Percentiles rank a stretch among this genome's conserved stretches.
phyloP scores from a whole-genome alignment of 2,329 filamentous ascomycete genomes.

The Albophoma yamanashiensis region DNA sequence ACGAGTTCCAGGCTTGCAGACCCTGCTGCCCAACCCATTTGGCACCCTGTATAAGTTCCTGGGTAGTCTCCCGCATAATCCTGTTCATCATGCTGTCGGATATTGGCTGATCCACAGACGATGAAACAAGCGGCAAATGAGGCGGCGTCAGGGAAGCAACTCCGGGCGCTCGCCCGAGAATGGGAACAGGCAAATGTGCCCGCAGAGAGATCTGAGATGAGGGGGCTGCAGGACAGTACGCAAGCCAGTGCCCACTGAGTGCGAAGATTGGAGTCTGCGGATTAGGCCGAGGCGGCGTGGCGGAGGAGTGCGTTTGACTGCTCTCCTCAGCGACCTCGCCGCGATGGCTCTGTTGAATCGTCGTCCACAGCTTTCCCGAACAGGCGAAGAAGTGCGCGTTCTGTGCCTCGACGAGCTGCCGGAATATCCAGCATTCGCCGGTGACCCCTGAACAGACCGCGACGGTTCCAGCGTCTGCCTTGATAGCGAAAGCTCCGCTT shows the following conservation, averaged over 20 bases:
- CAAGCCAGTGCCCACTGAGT: slow-evolving; percentile 64
- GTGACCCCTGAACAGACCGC: slow-evolving; percentile 70
- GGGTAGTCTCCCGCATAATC: slow-evolving; percentile 67
- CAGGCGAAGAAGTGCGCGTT: slow-evolving; percentile 47
- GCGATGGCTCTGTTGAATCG: slow-evolving; percentile 52
- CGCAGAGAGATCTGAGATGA: slow-evolving; percentile 61
- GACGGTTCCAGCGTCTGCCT: slow-evolving; percentile 61
- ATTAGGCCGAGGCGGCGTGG: slow-evolving; percentile 27
- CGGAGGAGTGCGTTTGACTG: slow-evolving; percentile 25
- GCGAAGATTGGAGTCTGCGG: slow-evolving; percentile 56
- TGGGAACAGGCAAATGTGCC: slow-evolving; percentile 49
- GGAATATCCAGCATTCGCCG: slow-evolving; percentile 77
- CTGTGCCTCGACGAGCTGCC: slow-evolving; percentile 32
- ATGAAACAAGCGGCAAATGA: slow-evolving; percentile 54
- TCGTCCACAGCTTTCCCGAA: slow-evolving; percentile 87
- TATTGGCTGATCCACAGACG: slow-evolving; percentile 61
- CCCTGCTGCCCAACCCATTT: slow-evolving; percentile 71
- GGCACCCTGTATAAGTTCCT: slow-evolving; percentile 64
- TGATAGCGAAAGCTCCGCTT: slow-evolving; percentile 61
- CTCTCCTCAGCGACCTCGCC: slow-evolving; percentile 36
- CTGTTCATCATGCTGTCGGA: slow-evolving; percentile 64
- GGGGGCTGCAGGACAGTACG: slow-evolving; percentile 63
- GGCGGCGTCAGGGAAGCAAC: slow-evolving; percentile 54
- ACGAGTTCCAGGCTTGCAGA: slow-evolving; percentile 67
- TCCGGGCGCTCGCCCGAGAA: slow-evolving; percentile 44